These are phyloP conservation scores for Fusarium lateritium DNA, from an alignment of 2,329 filamentous ascomycete species.

Conservation along the genomic window DNA sequence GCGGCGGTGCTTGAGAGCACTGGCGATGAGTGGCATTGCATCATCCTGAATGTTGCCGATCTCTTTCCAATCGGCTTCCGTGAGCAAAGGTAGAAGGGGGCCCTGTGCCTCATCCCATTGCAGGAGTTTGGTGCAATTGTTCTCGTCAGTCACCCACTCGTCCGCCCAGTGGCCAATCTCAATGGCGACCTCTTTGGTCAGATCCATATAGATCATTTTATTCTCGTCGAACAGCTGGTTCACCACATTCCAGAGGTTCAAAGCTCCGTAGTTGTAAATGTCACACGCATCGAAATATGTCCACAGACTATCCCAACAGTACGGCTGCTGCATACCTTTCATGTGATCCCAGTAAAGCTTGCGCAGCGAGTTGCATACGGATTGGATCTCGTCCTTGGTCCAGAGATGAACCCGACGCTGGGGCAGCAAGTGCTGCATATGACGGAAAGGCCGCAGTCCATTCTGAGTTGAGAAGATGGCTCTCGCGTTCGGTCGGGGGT, in stretches of 20 bases:
- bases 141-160: conserved; percentile 51
- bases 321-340: conserved; percentile 51
- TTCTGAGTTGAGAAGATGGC: conserved; percentile 59
- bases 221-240: conserved; percentile 60
- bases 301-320: conserved; percentile 60
- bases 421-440: conserved; percentile 48
- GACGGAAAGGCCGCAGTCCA: conserved; percentile 51
- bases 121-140: conserved; percentile 53
- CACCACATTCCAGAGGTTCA: conserved; percentile 65
- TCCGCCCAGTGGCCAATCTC: conserved; percentile 57
- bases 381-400: conserved; percentile 58
- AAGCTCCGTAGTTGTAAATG: conserved; percentile 62
- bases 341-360: conserved; percentile 55
- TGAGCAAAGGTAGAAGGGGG: conserved; percentile 50
- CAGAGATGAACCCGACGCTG: conserved; percentile 55
- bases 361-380: conserved; percentile 57
- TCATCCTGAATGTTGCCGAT: conserved; percentile 52
- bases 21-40: conserved; percentile 50
- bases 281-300: conserved; percentile 64
- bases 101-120: conserved; percentile 49
- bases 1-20: conserved; percentile 54
- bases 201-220: conserved; percentile 49
- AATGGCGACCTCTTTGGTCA: conserved; percentile 45
- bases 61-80: conserved; percentile 46
- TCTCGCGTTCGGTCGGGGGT: conserved; percentile 48